Base-by-base conservation (phyloP, 176 grass and related monocot species). In the Lolium perenne region DNA sequence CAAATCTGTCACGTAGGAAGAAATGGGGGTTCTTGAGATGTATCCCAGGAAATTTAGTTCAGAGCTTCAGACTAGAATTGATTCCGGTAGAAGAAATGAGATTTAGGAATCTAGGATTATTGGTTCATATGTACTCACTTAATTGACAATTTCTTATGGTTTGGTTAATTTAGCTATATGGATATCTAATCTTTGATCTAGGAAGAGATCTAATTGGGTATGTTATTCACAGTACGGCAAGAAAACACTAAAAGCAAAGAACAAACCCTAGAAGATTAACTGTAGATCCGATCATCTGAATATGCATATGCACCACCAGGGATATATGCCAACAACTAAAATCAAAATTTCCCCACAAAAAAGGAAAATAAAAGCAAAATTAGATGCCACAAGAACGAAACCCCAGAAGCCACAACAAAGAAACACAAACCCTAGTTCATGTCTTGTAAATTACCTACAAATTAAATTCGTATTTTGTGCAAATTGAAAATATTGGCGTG, bases 231-330 rank as follows among this genome's bases (percentile, higher is more conserved):
- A 35, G 1, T 35, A 35, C 68, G 51, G 26, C 78, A 78, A 29
- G 38, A 43, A 26, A 69, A 68, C 20, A 80, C 3, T 20, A 43
- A 51, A 58, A 61, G 16, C 10, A 58, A 55, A 71, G 61, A 82
- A 38, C 38, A 85, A 85, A 87, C 85, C 88, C 91, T 93, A 92
- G 60, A 14, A 15, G 38, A 82, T 64, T 66, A 49, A 20, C 20
- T 65, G 7, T 15, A 78, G 51, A 86, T 63, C 41, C 26, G 25
- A 65, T 26, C 23, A 23, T 60, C 58, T 72, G 60, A 82, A 74
- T 71, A 73, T 18, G 45, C 15, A 5, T 35, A 25, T 25, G 26
- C 18, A 40, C 13, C 18, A 40, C 18, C 18, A 38, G 8, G 29
- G 29, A 56, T n/a, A n/a, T n/a, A n/a, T 56, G 3, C 10, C 22